Evolutionary conservation across 495 filamentous ascomycete genomes (phyloP), one percentile per base, ranked within the genome.

Genomic region (Neurospora pannonica): DNA sequence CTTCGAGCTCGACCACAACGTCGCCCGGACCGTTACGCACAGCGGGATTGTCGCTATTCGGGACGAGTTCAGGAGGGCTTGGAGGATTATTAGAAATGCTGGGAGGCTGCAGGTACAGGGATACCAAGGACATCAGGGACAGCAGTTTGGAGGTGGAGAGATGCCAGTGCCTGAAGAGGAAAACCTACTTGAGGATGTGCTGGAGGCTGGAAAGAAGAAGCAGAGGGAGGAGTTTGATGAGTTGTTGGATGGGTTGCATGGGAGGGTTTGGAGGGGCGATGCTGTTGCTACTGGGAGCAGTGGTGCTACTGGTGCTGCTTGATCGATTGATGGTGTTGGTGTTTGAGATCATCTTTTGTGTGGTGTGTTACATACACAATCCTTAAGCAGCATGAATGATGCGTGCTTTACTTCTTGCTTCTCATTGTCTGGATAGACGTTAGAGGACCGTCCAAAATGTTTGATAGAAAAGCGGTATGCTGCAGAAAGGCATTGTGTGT

Each of bases 1-100:
- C 0, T 96, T 97, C 78, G 94, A 96, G 84, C 84, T 87, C 4
- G 89, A 90, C 67, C 93, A 96, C 81, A 96, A 97, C 77, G 90
- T 97, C 62, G 94, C 90, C 10, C 84, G 93, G 38, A 96, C 93
- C 0, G 94, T 95, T 1, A 93, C 90, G 37, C 89, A 91, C 75
- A 86, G 87, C 60, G 93, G 93, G 11, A 91, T 96, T 54, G 88
- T 90, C 0, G 85, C 90, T 5, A 95, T 96, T 70, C 85, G 92
- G 36, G 90, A 94, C 74, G 93, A 97, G 83, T 93, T 97, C 76
- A 85, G 91, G 3, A 86, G 93, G 38, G 92, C 93, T 9, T 90
- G 90, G 84, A 80, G 85, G 15, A 87, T 95, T 71, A 89, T 95
- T 72, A 83, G 77, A 74, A 71, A 69, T 24, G 79, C 82, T 3